phyloP scores from a whole-genome alignment of 441 rosid species.

The Croton setiger region DNA sequence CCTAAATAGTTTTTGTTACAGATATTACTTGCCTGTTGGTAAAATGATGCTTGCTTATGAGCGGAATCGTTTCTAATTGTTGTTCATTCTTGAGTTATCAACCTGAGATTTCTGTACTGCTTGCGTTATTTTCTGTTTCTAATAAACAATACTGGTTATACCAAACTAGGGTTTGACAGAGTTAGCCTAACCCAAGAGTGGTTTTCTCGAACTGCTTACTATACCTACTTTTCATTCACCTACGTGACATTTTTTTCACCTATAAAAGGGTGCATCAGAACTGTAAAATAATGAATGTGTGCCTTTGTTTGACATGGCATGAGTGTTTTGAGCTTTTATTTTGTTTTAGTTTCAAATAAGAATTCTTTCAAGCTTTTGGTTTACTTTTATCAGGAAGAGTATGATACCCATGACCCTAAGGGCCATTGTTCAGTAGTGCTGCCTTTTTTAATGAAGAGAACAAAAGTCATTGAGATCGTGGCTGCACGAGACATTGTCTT shows the following conservation, averaged over 20 bases:
- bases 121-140: neutral
- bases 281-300: neutral
- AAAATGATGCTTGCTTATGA: neutral
- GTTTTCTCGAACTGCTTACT: neutral
- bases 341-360: neutral
- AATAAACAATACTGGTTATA: neutral
- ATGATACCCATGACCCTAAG: slow-evolving; percentile 92
- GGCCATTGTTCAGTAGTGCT: slow-evolving; percentile 70
- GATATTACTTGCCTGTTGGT: neutral
- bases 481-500: slow-evolving; percentile 92
- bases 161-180: neutral
- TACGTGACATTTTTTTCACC: neutral
- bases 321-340: neutral
- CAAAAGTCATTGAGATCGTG: slow-evolving; percentile 91
- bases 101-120: neutral
- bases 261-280: neutral
- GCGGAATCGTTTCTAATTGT: neutral
- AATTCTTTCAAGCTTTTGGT: neutral
- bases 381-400: slow-evolving; percentile 58
- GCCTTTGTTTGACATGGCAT: neutral
- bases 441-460: slow-evolving; percentile 84
- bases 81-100: neutral
- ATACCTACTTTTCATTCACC: neutral
- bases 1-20: neutral
- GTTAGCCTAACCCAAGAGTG: no score